Conservation (phyloP, 495 filamentous ascomycete genomes). For the Cercophora samala region DNA sequence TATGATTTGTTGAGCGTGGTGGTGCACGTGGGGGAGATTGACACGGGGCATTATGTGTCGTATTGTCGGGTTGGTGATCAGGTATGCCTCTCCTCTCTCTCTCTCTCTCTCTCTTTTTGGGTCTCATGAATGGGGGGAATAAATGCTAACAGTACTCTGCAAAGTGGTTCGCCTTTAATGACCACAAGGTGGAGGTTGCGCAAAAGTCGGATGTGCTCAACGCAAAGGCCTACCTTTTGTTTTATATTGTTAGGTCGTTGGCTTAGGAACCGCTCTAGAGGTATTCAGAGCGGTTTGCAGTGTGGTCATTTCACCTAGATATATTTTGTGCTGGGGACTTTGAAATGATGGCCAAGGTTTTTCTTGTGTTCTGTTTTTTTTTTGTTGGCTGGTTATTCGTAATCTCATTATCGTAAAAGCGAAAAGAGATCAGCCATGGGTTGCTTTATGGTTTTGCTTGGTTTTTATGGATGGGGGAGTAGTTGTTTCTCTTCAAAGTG, state of each 20-base stretch:
- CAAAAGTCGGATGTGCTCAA: slow-evolving; percentile 73
- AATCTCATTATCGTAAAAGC: neutral
- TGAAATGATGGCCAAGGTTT: too few relatives aligned
- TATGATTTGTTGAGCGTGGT: slow-evolving; percentile 85
- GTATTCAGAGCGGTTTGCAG: too few relatives aligned
- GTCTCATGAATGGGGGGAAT: too few relatives aligned
- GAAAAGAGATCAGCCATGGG: neutral
- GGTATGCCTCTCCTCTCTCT: slow-evolving; percentile 44
- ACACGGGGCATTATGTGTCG: slow-evolving; percentile 84
- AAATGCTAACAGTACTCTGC: slow-evolving; percentile 9
- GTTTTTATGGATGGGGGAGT: neutral
- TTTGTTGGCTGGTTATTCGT: neutral
- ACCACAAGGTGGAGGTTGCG: slow-evolving; percentile 80
- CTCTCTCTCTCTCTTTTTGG: neutral
- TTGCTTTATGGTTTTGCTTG: neutral
- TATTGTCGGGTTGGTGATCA: slow-evolving; percentile 76
- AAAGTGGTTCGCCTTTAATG: slow-evolving; percentile 89
- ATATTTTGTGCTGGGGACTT: too few relatives aligned
- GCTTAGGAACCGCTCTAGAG: slow-evolving; percentile 25
- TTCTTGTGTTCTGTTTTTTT: too few relatives aligned
- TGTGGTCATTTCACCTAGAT: too few relatives aligned
- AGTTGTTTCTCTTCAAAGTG: neutral
- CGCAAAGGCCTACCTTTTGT: slow-evolving; percentile 80
- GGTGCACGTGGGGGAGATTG: slow-evolving; percentile 82
- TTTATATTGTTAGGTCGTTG: slow-evolving; percentile 72